phyloP scores from a whole-genome alignment of 2,329 filamentous ascomycete species.

The Aspergillus luchuensis region DNA sequence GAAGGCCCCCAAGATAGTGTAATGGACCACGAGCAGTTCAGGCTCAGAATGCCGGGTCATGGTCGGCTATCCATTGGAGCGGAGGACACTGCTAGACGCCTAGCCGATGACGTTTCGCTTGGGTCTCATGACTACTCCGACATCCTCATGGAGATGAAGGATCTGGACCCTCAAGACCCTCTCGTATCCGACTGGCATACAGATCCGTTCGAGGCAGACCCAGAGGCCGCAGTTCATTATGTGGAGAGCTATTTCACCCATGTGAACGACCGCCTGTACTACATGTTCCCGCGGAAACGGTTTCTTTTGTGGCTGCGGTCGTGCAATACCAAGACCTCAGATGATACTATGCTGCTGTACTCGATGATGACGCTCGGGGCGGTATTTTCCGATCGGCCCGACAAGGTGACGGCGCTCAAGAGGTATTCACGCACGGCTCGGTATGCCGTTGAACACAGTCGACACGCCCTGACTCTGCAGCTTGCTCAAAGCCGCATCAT shows the following conservation, averaged over 20 bases:
- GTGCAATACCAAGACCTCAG: conserved; percentile 50
- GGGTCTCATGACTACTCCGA: conserved; percentile 32
- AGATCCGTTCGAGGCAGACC: conserved; percentile 58
- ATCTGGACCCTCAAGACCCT: conserved; percentile 33
- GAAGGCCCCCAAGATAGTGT: conserved; percentile 28
- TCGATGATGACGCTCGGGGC: conserved; percentile 61
- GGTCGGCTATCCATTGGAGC: conserved; percentile 18
- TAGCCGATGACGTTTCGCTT: conserved; percentile 15
- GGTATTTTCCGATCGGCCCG: conserved; percentile 53
- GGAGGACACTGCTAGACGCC: conserved; percentile 20
- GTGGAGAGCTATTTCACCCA: conserved; percentile 60
- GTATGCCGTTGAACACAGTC: conserved; percentile 56
- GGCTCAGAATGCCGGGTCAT: conserved; percentile 24
- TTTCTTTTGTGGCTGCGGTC: conserved; percentile 59
- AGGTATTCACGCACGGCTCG: conserved; percentile 59
- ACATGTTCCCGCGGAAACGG: conserved; percentile 57
- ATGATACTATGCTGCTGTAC: conserved; percentile 64
- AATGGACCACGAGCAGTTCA: conserved; percentile 30
- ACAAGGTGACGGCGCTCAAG: conserved; percentile 49
- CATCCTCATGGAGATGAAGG: conserved; percentile 35
- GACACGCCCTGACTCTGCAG: conserved; percentile 60
- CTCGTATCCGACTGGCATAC: conserved; percentile 47
- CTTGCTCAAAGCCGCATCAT: conserved; percentile 69
- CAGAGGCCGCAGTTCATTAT: conserved; percentile 54
- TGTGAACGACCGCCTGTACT: conserved; percentile 57